These are phyloP conservation scores for Fusarium sp. DNA, from an alignment of 2,329 filamentous ascomycete species.

Conservation along the genomic window DNA sequence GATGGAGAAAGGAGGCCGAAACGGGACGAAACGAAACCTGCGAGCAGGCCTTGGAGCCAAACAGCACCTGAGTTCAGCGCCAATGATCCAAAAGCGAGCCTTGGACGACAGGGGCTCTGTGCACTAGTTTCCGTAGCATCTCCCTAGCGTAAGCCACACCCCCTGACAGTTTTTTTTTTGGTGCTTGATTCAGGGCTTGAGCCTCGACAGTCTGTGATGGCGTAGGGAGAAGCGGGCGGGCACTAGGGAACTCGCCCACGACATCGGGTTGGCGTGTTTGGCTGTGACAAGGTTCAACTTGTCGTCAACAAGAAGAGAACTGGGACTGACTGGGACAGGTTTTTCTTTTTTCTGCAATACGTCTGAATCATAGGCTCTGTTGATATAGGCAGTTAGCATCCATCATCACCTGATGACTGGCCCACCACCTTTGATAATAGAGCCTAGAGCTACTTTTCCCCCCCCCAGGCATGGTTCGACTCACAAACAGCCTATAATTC, in stretches of 20 bases:
- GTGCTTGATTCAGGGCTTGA: background rate
- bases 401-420: background rate
- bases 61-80: conserved; percentile 14
- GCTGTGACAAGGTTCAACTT: background rate
- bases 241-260: conserved; percentile 40
- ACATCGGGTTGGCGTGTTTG: conserved; percentile 30
- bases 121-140: conserved; percentile 28
- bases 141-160: conserved; percentile 25
- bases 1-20: conserved; percentile 22
- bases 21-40: conserved; percentile 37
- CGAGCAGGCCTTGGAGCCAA: conserved; percentile 35
- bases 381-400: background rate
- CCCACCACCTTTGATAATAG: background rate
- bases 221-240: conserved; percentile 31
- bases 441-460: background rate
- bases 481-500: background rate
- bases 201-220: conserved; percentile 17
- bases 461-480: background rate
- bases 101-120: background rate
- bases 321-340: background rate
- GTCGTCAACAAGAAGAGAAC: background rate
- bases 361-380: background rate
- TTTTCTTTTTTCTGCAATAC: background rate
- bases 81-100: conserved; percentile 25
- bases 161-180: background rate